Evolutionary conservation across 148 eudicot genomes (phyloP).

Genomic region (Dysphania ambrosioides): DNA sequence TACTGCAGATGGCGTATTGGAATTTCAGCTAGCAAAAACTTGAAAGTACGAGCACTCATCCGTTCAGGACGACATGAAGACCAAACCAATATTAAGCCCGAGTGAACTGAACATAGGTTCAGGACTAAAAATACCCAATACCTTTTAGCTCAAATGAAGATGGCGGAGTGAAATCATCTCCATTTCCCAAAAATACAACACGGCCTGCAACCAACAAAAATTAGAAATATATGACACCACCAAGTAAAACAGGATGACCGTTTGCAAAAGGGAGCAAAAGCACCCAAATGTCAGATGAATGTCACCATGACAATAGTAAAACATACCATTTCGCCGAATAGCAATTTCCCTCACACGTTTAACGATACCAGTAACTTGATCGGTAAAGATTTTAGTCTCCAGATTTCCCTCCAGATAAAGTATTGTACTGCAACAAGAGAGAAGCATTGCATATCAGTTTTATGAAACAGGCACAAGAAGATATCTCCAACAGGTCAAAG

Average conservation of each 20-base stretch:
- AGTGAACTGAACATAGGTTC: neutral
- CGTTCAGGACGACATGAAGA: neutral
- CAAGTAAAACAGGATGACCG: neutral
- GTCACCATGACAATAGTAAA: neutral
- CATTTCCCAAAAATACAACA: conserved; percentile 52
- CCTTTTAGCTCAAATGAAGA: conserved; percentile 38
- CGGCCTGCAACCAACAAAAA: conserved; percentile 43
- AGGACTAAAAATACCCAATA: conserved; percentile 51
- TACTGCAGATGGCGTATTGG: conserved; percentile 2
- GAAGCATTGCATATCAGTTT: neutral
- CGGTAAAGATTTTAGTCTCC: conserved; percentile 74
- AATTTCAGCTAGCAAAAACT: neutral
- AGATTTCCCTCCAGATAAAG: conserved; percentile 87
- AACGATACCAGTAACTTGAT: conserved; percentile 72
- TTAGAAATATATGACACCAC: conserved; percentile 5
- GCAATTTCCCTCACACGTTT: conserved; percentile 87
- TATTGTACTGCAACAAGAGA: conserved; percentile 44
- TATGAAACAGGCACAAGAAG: neutral
- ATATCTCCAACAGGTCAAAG: too few relatives aligned
- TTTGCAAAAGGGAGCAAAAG: neutral
- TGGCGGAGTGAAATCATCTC: conserved; percentile 35
- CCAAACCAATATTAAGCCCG: neutral
- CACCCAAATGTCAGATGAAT: neutral
- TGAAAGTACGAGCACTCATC: neutral
- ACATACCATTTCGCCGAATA: conserved; percentile 58